phyloP scores from a whole-genome alignment of 768 basidiomycete species.

The Lentinula boryana region DNA sequence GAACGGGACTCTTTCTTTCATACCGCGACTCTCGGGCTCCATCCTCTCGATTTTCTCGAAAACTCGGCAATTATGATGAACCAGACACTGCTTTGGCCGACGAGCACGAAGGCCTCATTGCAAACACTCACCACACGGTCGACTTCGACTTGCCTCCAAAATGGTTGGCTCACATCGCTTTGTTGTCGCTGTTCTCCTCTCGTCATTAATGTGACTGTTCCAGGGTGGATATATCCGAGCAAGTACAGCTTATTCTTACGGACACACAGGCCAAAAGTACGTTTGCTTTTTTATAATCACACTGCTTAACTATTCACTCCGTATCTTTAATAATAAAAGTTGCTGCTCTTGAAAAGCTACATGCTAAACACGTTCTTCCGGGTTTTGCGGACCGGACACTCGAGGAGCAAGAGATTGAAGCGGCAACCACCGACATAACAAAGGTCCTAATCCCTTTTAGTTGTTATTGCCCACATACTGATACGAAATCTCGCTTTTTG shows the following conservation, averaged over 20 bases:
- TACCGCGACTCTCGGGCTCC: conserved; percentile 74
- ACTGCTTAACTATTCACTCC: conserved; percentile 3
- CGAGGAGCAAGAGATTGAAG: conserved; percentile 93
- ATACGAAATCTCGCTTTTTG: conserved; percentile 10
- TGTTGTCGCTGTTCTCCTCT: conserved; percentile 12
- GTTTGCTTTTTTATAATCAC: conserved; percentile 7
- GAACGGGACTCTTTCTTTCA: conserved; percentile 91
- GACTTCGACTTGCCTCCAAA: conserved; percentile 73
- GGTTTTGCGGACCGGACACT: conserved; percentile 93
- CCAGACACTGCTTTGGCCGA: conserved; percentile 42
- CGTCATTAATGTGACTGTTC: conserved; percentile 13
- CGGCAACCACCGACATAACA: conserved; percentile 82
- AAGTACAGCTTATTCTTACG: conserved; percentile 75
- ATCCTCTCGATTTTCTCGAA: conserved; percentile 33
- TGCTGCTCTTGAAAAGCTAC: conserved; percentile 84
- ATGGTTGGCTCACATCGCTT: conserved; percentile 51
- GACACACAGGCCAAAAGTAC: conserved; percentile 73
- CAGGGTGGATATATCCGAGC: conserved; percentile 92
- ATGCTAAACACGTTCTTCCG: conserved; percentile 92
- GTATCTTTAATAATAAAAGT: conserved; percentile 41
- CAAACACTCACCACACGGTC: conserved; percentile 34
- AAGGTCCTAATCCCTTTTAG: conserved; percentile 42
- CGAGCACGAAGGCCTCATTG: conserved; percentile 65
- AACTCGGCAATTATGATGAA: conserved; percentile 36
- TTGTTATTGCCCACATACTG: conserved; percentile 30